phyloP scores from a whole-genome alignment of 2,329 filamentous ascomycete genomes.

The Talaromyces sp. region DNA sequence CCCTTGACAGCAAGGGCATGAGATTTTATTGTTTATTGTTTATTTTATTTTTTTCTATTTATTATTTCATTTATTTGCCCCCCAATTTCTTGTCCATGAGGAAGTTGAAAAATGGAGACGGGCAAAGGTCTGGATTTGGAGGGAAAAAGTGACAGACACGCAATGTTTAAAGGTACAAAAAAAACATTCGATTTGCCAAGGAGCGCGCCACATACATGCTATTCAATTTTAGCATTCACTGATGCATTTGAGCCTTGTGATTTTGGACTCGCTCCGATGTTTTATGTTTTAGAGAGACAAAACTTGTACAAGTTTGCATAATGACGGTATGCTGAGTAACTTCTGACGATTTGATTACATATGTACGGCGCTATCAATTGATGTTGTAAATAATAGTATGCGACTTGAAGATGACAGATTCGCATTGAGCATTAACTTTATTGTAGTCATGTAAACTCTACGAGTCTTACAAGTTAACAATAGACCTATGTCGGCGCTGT shows the following conservation, averaged over 20 bases:
- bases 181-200: background rate
- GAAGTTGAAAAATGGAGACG: background rate
- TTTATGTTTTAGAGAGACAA: background rate
- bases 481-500: background rate
- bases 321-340: background rate
- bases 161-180: background rate
- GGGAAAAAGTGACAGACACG: background rate
- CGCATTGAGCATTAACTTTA: too few species aligned
- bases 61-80: background rate
- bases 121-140: background rate
- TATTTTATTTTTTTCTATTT: background rate
- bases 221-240: background rate
- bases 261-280: background rate
- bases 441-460: background rate
- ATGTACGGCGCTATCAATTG: background rate
- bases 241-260: background rate
- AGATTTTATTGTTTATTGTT: background rate
- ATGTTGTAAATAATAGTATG: background rate
- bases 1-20: background rate
- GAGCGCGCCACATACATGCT: background rate
- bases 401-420: background rate
- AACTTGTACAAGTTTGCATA: background rate
- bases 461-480: too few species aligned
- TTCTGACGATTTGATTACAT: background rate
- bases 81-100: background rate